Conservation (phyloP, 208 protist species). For the Leishmania tropica region DNA sequence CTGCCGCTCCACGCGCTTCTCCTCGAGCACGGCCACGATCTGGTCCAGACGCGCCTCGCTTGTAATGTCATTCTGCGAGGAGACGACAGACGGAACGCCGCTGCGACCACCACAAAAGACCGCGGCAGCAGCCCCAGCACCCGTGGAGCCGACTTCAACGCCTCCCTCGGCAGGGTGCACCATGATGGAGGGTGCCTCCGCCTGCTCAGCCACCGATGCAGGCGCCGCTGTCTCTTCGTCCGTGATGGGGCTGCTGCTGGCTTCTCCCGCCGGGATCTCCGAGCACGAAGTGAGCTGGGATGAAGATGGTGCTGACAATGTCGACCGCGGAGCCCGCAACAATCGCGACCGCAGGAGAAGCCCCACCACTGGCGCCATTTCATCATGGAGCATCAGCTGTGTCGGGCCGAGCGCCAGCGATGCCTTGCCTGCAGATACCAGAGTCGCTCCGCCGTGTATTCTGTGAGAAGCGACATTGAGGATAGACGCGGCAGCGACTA, state of each 20-base stretch:
- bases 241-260: background rate
- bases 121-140: background rate
- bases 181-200: constrained; percentile 4
- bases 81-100: constrained; percentile 52
- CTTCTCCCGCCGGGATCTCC: background rate
- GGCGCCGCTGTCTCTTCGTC: background rate
- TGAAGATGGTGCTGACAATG: background rate
- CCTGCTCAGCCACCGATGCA: background rate
- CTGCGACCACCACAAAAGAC: background rate
- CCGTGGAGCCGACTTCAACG: background rate
- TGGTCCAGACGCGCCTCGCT: constrained; percentile 46
- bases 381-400: background rate
- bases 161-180: constrained; percentile 3
- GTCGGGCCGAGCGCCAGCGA: background rate
- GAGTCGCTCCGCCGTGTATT: background rate
- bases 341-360: constrained; percentile 1
- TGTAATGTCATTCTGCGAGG: constrained; percentile 54
- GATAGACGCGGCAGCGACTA: background rate
- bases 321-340: background rate
- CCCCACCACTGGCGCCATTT: background rate
- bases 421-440: background rate
- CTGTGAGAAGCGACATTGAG: background rate
- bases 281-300: background rate
- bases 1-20: constrained; percentile 67
- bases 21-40: constrained; percentile 55